phyloP scores from a whole-genome alignment of 306 rosid species.

The Cucurbita argyrosperma region DNA sequence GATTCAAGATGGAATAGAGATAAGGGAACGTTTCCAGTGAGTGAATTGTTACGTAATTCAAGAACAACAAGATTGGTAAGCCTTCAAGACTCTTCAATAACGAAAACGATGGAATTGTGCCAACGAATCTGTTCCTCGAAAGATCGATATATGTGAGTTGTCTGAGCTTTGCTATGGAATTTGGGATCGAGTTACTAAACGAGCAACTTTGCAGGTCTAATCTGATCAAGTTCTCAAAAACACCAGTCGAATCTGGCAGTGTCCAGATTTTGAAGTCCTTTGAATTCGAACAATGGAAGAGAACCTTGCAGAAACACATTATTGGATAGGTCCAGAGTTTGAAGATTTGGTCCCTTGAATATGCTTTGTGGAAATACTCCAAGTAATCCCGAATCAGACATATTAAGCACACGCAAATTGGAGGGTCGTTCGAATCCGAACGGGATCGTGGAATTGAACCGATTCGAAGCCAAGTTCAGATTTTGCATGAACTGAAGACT shows the following conservation, averaged over 20 bases:
- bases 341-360: slow-evolving; percentile 9
- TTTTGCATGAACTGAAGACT: not conserved
- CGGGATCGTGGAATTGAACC: too few species aligned
- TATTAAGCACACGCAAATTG: not conserved
- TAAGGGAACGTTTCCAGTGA: slow-evolving; percentile 10
- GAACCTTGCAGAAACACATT: slow-evolving; percentile 9
- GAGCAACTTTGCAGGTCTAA: slow-evolving; percentile 1
- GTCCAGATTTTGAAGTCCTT: not conserved
- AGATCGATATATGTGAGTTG: slow-evolving; percentile 12
- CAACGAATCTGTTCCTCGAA: not conserved
- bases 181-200: slow-evolving; percentile 17
- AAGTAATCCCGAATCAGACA: slow-evolving; percentile 7
- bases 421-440: too few species aligned
- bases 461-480: too few species aligned
- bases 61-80: slow-evolving; percentile 8
- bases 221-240: slow-evolving; percentile 4
- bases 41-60: slow-evolving; percentile 10
- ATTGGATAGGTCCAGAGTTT: not conserved
- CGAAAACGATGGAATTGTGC: slow-evolving; percentile 15
- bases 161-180: not conserved
- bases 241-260: slow-evolving; percentile 9
- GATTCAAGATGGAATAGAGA: slow-evolving; percentile 17
- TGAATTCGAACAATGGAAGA: slow-evolving; percentile 7
- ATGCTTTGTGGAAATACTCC: slow-evolving; percentile 16
- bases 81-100: slow-evolving; percentile 4